Evolutionary conservation across 805 yeast genomes (phyloP), one percentile per base, ranked within the genome.

Genomic region (Candida sithepensis): DNA sequence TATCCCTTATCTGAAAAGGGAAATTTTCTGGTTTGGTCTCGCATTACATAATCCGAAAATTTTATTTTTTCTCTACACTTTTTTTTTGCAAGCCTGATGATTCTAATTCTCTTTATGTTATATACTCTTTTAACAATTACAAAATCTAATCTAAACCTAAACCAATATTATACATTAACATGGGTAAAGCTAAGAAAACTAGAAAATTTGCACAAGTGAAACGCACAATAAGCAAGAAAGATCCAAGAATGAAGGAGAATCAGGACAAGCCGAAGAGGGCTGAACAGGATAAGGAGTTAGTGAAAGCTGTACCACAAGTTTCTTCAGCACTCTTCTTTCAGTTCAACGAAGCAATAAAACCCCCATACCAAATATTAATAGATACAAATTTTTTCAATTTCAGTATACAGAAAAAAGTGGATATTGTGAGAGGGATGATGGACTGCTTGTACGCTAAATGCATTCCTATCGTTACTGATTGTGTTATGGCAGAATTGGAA

Each of bases 151-250:
- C 20, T 12, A 19, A 6, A 37, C 13, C 10, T 2, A 10, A 7
- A 3, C 22, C 4, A 19, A 20, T 4, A 19, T 3, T 2, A 3
- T 22, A 38, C 3, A 22, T 9, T 9, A 50, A 20, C 21, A 92
- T 94, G 99, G 98, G 98, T 50, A 94, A 90, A 67, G 96, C 96
- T 28, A 90, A 86, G 73, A 94, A 94, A 71, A 92, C 98, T 12
- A 81, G 98, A 78, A 89, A 91, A 85, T 89, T 92, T 62, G 96
- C 96, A n/a, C 81, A 81, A 45, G 91, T 88, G 49, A 94, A 94
- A 69, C 82, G 96, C 51, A 82, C 91, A 28, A 69, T 91, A 47
- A 80, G 81, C 55, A 73, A 84, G 54, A 87, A 85, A 56, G 96
- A 88, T 54, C 78, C 83, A 23, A 73, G 90, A 52, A 60, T 75